A percentile compares a stretch with the other conserved stretches of the same genome.
Conservation (phyloP, 257 asterid genomes). For the Nicotiana undulata region DNA sequence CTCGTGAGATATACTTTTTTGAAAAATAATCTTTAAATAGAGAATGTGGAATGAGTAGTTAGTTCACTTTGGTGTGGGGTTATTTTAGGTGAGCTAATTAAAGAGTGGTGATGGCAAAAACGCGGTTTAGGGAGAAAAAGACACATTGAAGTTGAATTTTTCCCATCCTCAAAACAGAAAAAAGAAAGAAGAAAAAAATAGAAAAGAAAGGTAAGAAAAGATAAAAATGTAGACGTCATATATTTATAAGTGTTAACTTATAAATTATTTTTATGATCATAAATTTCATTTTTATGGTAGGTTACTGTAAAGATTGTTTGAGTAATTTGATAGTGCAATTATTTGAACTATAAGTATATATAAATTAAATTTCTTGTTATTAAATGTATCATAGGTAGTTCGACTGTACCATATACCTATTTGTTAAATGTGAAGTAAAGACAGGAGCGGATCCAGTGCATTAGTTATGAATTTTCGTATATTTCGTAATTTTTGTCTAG, state of each 20-base stretch:
- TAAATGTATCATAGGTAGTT: neutral
- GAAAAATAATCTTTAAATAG: too few relatives aligned
- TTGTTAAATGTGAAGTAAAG: neutral
- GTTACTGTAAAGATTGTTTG: too few relatives aligned
- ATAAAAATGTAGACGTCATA: neutral
- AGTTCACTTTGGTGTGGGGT: neutral
- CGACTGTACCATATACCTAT: neutral
- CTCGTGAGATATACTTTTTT: too few relatives aligned
- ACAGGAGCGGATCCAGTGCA: too few relatives aligned
- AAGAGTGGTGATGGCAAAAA: slow-evolving; percentile 24
- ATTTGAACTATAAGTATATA: too few relatives aligned
- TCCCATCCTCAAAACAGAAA: neutral
- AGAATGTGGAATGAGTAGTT: neutral
- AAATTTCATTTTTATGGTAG: too few relatives aligned
- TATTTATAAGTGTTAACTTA: too few relatives aligned
- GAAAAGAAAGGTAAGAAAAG: too few relatives aligned
- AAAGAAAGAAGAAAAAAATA: neutral
- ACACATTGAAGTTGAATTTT: neutral
- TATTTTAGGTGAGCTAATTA: slow-evolving; percentile 19
- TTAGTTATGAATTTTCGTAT: too few relatives aligned
- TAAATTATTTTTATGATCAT: too few relatives aligned
- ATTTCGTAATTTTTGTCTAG: too few relatives aligned
- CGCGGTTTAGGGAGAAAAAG: slow-evolving; percentile 31
- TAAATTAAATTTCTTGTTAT: neutral
- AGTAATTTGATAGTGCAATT: too few relatives aligned